These are phyloP conservation scores for Candida maesae DNA, from an alignment of 805 yeast genomes.

Conservation along the genomic window DNA sequence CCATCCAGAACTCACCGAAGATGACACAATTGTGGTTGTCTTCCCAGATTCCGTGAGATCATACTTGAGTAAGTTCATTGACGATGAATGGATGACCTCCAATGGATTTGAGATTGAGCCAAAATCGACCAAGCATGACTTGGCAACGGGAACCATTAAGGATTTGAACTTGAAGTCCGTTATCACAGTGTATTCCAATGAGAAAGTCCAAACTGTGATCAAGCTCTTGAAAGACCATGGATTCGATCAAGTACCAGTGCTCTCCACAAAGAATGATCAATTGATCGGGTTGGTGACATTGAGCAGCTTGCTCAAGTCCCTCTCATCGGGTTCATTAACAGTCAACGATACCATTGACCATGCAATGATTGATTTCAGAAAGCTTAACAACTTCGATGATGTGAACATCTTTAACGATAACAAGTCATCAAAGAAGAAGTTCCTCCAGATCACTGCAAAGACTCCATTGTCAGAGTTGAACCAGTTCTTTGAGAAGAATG, in stretches of 20 bases:
- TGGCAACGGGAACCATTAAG: conserved; percentile 54
- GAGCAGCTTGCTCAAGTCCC: conserved; percentile 62
- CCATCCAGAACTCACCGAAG: conserved; percentile 57
- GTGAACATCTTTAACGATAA: conserved; percentile 61
- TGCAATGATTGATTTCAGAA: conserved; percentile 72
- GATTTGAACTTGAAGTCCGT: conserved; percentile 78
- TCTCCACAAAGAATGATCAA: conserved; percentile 43
- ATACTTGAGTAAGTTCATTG: conserved; percentile 81
- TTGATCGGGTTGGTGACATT: conserved; percentile 74
- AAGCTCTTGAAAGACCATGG: conserved; percentile 69
- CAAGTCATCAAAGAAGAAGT: conserved; percentile 61
- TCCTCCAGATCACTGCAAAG: conserved; percentile 58
- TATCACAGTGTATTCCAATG: conserved; percentile 61
- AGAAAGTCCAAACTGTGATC: conserved; percentile 61
- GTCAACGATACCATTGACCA: conserved; percentile 51
- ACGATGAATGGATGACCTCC: conserved; percentile 85
- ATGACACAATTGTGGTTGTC: conserved; percentile 72
- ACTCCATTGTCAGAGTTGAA: conserved; percentile 67
- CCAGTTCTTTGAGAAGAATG: conserved; percentile 78
- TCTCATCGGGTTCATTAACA: conserved; percentile 58
- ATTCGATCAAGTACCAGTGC: conserved; percentile 82
- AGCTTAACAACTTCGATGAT: conserved; percentile 53
- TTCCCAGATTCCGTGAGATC: conserved; percentile 88
- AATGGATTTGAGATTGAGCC: conserved; percentile 63
- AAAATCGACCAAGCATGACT: conserved; percentile 36